phyloP scores from a whole-genome alignment of 2,329 filamentous ascomycete genomes.

The Aspergillus nomiae region DNA sequence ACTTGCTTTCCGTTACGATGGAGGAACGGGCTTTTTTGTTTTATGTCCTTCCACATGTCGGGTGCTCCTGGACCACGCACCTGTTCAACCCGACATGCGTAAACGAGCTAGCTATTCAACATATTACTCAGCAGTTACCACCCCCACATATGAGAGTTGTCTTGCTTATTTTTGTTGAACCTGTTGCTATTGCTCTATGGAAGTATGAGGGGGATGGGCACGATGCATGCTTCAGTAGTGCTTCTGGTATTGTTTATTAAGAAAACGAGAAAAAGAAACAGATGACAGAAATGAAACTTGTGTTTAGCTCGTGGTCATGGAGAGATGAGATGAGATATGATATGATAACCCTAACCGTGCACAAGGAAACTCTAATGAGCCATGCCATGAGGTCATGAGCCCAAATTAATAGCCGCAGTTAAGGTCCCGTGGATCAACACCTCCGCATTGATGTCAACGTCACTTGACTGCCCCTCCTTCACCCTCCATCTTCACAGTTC shows the following conservation, averaged over 20 bases:
- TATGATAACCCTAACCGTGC: not conserved
- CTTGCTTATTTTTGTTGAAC: constrained; percentile 1
- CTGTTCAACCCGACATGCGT: not conserved
- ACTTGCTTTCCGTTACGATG: constrained; percentile 8
- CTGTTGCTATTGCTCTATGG: constrained; percentile 4
- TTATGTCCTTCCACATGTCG: constrained; percentile 9
- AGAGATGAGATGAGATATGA: not conserved
- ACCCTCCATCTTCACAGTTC: not conserved
- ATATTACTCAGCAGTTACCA: constrained; percentile 3
- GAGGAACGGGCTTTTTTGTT: constrained; percentile 9
- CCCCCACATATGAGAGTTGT: not conserved
- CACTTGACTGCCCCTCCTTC: constrained; percentile 4
- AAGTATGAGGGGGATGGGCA: not conserved
- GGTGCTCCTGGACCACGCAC: not conserved
- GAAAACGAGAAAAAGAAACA: not conserved
- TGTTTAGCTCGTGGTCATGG: not conserved
- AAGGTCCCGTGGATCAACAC: constrained; percentile 3
- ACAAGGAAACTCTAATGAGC: not conserved
- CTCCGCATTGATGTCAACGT: constrained; percentile 2
- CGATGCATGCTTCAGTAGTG: not conserved
- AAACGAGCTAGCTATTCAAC: constrained; percentile 8
- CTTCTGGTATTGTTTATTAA: not conserved
- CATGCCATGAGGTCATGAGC: not conserved
- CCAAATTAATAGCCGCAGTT: not conserved
- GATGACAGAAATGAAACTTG: not conserved